Evolutionary conservation across 192 early-diverging fungal species (phyloP), one percentile per base, ranked within the genome.

Genomic region (Phlyctochytrium bullatum): DNA sequence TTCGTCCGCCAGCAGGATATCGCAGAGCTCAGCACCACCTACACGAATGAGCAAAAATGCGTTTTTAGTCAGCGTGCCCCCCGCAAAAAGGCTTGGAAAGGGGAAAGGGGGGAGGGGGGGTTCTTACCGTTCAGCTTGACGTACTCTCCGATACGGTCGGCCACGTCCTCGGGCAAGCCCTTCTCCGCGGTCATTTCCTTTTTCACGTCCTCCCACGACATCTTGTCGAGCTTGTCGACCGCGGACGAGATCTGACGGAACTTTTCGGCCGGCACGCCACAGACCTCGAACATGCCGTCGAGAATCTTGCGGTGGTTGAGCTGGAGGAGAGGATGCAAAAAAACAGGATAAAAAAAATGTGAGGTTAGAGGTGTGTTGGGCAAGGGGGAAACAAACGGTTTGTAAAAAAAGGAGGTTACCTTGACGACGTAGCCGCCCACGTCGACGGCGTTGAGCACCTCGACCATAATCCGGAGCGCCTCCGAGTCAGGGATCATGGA

Each of bases 401-500:
- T 69, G 6, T 17, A 62, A 17, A 14, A 14, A 6, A 47, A 47
- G 20, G 40, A 47, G 4, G 64, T 3, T 74, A 86, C 84, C 83
- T 99, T 99, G 74, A 99, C 79, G 28, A 86, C 86, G 74, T 93
- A 99, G n/a, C 83, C 67, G 14, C 95, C 96, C 56, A 99, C 77
- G 27, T 94, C 90, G 60, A 99, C 82, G 1, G 65, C 75, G 3
- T 74, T 81, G 76, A 99, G 83, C 28, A 92, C 86, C 74, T 99
- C 95, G 35, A 84, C 81, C 63, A 90, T 83, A 24, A 96, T 84
- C 25, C 87, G 79, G 34, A 99, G 66, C 35, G 89, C 87, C 71
- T 99, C 97, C 27, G 93, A 88, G 73, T 99, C 97, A 27, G 97
- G 92, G n/a, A 99, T 83, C 97, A 99, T 99, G 12, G 92, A 61